Evolutionary conservation across 805 yeast species (phyloP), one percentile per base, ranked within the genome.

Genomic region (Kodamaea hsintzibuensis): DNA sequence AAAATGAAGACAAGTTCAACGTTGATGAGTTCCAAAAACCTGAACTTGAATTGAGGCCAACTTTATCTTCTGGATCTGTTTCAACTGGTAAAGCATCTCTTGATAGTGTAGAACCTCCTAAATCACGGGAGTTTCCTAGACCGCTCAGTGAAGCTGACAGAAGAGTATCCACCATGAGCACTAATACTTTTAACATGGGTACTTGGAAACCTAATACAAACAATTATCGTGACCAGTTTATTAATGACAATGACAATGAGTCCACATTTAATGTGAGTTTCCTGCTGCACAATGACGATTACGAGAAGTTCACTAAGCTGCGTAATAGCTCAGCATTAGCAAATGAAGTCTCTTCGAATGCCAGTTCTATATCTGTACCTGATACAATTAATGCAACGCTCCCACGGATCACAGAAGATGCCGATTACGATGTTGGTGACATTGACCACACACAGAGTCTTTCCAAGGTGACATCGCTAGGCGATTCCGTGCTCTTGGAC

Each of bases 191-290:
- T 43, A 78, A 73, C 53, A 70, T 81, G 69, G 85, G 84, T 2
- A 69, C 69, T 25, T 84, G 89, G 88, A 78, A 76, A 62, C 88
- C 88, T 1, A 80, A 83, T 60, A 83, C 86, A 7, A 72, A 69
- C 33, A 70, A 69, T 40, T 80, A 65, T 62, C 68, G 84, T 50
- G 83, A 79, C 55, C 77, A 76, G 50, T 80, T 80, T 53, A 79
- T 80, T 42, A 70, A 67, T 57, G 79, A 73, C 50, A 71, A 71
- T 44, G 79, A 74, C 44, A 75, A 73, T 49, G 80, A 72, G 60
- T 62, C 67, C 1, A 53, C 61, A 7, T 61, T 69, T 39, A 69
- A 69, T 49, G 68, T 68, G 51, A 65, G 61, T 42, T 64, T 64
- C 10, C 53, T 59, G 54, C 35, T 55, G 49, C 27, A 38, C 27